A percentile compares a stretch with the other conserved stretches of the same genome.
These are phyloP conservation scores for Beauveria asiatica DNA, from an alignment of 2,329 filamentous ascomycete genomes.

Conservation along the genomic window DNA sequence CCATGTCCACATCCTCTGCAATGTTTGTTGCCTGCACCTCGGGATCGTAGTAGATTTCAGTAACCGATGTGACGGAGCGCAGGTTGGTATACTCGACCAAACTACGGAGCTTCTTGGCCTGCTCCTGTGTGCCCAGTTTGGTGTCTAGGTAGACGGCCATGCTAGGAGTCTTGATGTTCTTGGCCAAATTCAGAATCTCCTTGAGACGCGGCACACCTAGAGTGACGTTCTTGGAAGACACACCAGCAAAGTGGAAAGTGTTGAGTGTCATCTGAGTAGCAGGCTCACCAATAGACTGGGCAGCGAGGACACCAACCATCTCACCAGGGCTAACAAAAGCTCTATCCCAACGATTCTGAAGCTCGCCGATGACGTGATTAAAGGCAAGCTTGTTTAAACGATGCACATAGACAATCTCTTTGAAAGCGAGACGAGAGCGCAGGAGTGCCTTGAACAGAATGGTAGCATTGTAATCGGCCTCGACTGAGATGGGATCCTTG, in stretches of 20 bases:
- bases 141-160: constrained; percentile 84
- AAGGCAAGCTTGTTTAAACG: constrained; percentile 86
- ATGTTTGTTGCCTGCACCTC: constrained; percentile 81
- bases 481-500: constrained; percentile 67
- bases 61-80: constrained; percentile 80
- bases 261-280: constrained; percentile 99
- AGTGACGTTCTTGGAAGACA: constrained; percentile 98
- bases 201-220: constrained; percentile 98
- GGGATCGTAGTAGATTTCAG: constrained; percentile 96
- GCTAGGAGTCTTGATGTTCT: constrained; percentile 95
- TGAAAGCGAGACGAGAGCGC: constrained; percentile 84
- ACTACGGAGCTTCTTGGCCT: constrained; percentile 78
- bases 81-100: constrained; percentile 91
- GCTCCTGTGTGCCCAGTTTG: constrained; percentile 59
- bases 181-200: constrained; percentile 96
- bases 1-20: constrained; percentile 81
- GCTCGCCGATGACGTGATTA: constrained; percentile 81
- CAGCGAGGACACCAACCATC: constrained; percentile 96
- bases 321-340: constrained; percentile 86
- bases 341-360: constrained; percentile 81
- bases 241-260: constrained; percentile 99
- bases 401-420: constrained; percentile 79
- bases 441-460: constrained; percentile 87
- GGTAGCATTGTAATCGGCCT: constrained; percentile 83
- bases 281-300: constrained; percentile 96